A percentile compares a stretch with the other conserved stretches of the same genome.
Evolutionary conservation across 2,329 filamentous ascomycete genomes (phyloP).

Genomic region (Myrmaecium sp.): DNA sequence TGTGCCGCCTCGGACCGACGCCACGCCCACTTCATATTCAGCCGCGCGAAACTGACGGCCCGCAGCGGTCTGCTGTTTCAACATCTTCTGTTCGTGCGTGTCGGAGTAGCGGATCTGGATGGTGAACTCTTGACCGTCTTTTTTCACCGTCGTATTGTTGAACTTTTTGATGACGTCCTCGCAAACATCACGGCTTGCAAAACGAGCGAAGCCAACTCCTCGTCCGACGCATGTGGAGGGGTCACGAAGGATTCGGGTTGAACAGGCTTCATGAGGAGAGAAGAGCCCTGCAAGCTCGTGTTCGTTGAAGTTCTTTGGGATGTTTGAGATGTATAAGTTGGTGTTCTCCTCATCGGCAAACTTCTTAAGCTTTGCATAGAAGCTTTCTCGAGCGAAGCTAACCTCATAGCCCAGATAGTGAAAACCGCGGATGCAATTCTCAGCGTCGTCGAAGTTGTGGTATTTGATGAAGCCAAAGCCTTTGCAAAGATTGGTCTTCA

Average conservation of each 20-base stretch:
- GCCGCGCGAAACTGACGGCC: conserved; percentile 90
- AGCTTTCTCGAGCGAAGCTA: conserved; percentile 92
- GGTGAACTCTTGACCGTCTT: conserved; percentile 53
- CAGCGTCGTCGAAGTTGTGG: conserved; percentile 68
- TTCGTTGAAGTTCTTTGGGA: conserved; percentile 84
- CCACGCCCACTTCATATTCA: conserved; percentile 49
- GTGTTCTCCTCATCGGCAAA: conserved; percentile 80
- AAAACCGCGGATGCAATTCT: conserved; percentile 92
- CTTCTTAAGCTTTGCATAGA: conserved; percentile 95
- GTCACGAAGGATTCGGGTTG: conserved; percentile 88
- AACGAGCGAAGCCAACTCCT: conserved; percentile 92
- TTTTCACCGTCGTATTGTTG: conserved; percentile 49
- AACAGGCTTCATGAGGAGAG: conserved; percentile 66
- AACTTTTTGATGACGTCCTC: conserved; percentile 77
- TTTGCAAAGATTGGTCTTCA: conserved; percentile 84
- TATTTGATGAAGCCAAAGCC: conserved; percentile 99
- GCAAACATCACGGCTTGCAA: conserved; percentile 76
- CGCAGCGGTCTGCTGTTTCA: conserved; percentile 91
- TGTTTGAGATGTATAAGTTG: conserved; percentile 94
- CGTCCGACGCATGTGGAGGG: conserved; percentile 83
- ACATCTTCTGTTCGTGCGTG: conserved; percentile 86
- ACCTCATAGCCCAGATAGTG: conserved; percentile 92
- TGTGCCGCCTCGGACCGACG: conserved; percentile 21
- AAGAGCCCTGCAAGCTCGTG: conserved; percentile 67
- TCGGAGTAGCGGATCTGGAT: conserved; percentile 94